Percentiles rank a stretch among this genome's conserved stretches.
These are phyloP conservation scores for Ogataea minuta DNA, from an alignment of 805 yeast species.

Conservation along the genomic window DNA sequence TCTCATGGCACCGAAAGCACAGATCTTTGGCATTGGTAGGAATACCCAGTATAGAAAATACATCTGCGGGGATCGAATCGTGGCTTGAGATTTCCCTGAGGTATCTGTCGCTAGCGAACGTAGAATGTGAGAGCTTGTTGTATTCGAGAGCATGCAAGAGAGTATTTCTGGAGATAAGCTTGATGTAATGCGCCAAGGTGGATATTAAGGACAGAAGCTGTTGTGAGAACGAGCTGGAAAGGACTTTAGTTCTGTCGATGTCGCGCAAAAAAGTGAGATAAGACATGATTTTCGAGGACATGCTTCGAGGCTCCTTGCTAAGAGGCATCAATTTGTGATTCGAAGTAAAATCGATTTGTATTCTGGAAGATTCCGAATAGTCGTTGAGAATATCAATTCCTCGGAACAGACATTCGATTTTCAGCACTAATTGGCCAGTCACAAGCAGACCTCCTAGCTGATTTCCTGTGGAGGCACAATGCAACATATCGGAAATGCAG, in stretches of 20 bases:
- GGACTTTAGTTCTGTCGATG: constrained; percentile 35
- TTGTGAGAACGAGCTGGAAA: constrained; percentile 47
- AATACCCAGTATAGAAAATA: constrained; percentile 43
- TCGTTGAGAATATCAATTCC: constrained; percentile 58
- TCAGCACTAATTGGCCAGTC: constrained; percentile 69
- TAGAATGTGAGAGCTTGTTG: constrained; percentile 56
- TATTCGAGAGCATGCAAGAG: constrained; percentile 70
- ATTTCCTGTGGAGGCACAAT: constrained; percentile 72
- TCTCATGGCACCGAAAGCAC: constrained; percentile 67
- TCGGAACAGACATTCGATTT: constrained; percentile 71
- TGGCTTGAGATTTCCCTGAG: constrained; percentile 51
- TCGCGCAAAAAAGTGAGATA: constrained; percentile 82
- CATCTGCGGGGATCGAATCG: constrained; percentile 38
- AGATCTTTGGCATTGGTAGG: constrained; percentile 68
- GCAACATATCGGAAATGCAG: constrained; percentile 87
- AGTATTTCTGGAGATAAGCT: constrained; percentile 78
- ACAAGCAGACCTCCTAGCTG: constrained; percentile 64
- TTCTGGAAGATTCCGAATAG: constrained; percentile 20
- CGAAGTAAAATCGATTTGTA: constrained; percentile 22
- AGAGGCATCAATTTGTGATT: constrained; percentile 37
- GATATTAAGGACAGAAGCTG: constrained; percentile 79
- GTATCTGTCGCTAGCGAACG: constrained; percentile 62
- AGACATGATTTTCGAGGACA: constrained; percentile 87
- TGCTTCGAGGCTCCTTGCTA: constrained; percentile 71
- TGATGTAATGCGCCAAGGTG: constrained; percentile 88